phyloP scores from a whole-genome alignment of 495 filamentous ascomycete species.

The Lasiosphaeriaceae sp. region DNA sequence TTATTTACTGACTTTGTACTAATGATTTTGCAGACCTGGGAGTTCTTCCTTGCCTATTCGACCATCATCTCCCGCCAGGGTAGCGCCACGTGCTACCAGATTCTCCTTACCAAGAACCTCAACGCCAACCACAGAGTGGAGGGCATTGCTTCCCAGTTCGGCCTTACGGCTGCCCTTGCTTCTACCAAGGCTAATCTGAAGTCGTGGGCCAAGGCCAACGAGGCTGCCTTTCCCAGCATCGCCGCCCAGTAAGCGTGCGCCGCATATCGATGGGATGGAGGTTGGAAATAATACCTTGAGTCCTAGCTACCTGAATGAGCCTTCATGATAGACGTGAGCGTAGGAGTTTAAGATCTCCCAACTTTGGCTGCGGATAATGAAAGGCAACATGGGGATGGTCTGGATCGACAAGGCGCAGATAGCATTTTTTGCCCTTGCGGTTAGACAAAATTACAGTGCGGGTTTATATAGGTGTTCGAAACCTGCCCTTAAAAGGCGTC shows the following conservation, averaged over 20 bases:
- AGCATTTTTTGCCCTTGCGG: too few species aligned
- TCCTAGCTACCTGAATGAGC: too few species aligned
- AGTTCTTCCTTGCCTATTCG: conserved; percentile 92
- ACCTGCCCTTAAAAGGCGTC: too few species aligned
- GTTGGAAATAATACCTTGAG: not conserved
- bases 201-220: conserved; percentile 43
- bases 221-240: conserved; percentile 38
- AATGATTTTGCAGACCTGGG: conserved; percentile 71
- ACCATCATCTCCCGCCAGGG: conserved; percentile 95
- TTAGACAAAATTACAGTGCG: too few species aligned
- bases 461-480: too few species aligned
- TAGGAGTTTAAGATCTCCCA: too few species aligned
- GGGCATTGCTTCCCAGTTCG: conserved; percentile 72
- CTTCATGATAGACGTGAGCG: too few species aligned
- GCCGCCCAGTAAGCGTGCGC: conserved; percentile 27
- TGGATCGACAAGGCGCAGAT: too few species aligned
- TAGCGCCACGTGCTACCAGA: conserved; percentile 91
- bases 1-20: not conserved
- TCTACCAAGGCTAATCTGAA: conserved; percentile 37
- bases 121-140: conserved; percentile 94
- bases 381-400: too few species aligned
- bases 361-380: too few species aligned
- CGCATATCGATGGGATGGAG: not conserved
- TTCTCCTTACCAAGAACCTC: conserved; percentile 94
- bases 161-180: conserved; percentile 65